phyloP scores from a whole-genome alignment of 371 early-diverging fungal genomes.

The Apophysomyces variabilis region DNA sequence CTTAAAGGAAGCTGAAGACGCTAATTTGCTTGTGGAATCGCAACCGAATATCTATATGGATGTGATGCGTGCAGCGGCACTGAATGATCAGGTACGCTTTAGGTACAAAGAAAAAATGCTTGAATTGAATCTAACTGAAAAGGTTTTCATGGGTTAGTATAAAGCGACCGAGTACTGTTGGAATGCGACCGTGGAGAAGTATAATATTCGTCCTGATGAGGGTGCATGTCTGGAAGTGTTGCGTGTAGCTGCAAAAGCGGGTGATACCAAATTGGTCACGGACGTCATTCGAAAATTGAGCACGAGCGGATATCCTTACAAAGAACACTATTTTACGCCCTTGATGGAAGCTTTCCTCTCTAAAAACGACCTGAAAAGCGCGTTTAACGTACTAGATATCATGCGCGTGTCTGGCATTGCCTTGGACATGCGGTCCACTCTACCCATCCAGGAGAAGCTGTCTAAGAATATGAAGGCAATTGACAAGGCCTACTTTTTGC shows the following conservation, averaged over 20 bases:
- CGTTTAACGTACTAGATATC: slow-evolving; percentile 67
- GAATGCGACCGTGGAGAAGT: slow-evolving; percentile 48
- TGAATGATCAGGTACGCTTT: slow-evolving; percentile 37
- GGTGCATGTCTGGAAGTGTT: slow-evolving; percentile 66
- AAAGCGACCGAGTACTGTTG: slow-evolving; percentile 55
- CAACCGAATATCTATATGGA: slow-evolving; percentile 51
- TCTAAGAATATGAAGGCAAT: slow-evolving; percentile 36
- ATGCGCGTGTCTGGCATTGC: slow-evolving; percentile 65
- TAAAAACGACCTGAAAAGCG: slow-evolving; percentile 59
- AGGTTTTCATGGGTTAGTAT: slow-evolving; percentile 22
- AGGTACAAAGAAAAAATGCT: neutral
- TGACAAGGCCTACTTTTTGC: slow-evolving; percentile 55
- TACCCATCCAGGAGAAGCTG: slow-evolving; percentile 31
- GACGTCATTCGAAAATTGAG: slow-evolving; percentile 63
- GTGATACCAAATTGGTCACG: slow-evolving; percentile 61
- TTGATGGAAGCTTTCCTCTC: slow-evolving; percentile 69
- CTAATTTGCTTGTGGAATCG: slow-evolving; percentile 41
- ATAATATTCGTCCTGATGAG: slow-evolving; percentile 59
- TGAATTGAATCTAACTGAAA: too few relatives aligned
- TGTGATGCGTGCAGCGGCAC: slow-evolving; percentile 52
- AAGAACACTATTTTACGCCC: slow-evolving; percentile 73
- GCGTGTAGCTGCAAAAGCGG: slow-evolving; percentile 62
- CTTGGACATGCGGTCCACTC: slow-evolving; percentile 47
- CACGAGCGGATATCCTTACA: slow-evolving; percentile 55
- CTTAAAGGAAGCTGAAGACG: slow-evolving; percentile 55